Base-by-base conservation (phyloP, 2,329 filamentous ascomycete species). In the Mariannaea elegans region DNA sequence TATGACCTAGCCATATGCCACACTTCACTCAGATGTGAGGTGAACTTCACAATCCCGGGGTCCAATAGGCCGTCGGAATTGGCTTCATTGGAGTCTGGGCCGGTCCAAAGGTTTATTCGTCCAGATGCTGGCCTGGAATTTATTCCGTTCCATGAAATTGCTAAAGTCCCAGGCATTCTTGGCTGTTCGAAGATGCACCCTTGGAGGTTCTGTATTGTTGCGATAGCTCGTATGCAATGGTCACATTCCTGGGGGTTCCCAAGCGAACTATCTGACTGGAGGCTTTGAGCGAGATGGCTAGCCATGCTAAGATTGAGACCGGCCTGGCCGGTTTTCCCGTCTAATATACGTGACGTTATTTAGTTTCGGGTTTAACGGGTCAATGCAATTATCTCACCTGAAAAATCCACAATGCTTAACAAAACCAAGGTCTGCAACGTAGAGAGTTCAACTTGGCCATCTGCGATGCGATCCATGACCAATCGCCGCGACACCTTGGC, bases 1-100 rank as follows among this genome's bases (percentile, higher is more conserved):
- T 84, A 84, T 41, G 73, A 72, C 3, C 79, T 75, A 10, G 79
- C 79, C 61, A 79, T 80, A 38, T 78, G 77, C 75, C 82, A 85
- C 1, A 79, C 78, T 53, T 82, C 77, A 45, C 78, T 80, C 8
- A 84, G 69, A 56, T 68, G 78, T 1, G 72, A 63, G 1, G 78
- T 77, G 62, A 82, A 84, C 3, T 77, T 76, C 8, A 81, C 67
- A 19, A 85, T 81, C 2, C 80, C 80, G 58, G 67, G 59, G 69
- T 77, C 69, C 41, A 62, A 56, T 13, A 34, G 31, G 8, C 32
- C 18, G 13, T 32, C 12, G n/a, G 18, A 7, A 13, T 7, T 18
- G 9, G 21, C 10, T 45, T 38, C 21, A 9, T 13, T 6, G 6
- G 16, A 16, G 7, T 54, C 51, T 2, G 19, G 39, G 14, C 18